phyloP scores from a whole-genome alignment of 768 basidiomycete species.

The Dendrothele bispora region DNA sequence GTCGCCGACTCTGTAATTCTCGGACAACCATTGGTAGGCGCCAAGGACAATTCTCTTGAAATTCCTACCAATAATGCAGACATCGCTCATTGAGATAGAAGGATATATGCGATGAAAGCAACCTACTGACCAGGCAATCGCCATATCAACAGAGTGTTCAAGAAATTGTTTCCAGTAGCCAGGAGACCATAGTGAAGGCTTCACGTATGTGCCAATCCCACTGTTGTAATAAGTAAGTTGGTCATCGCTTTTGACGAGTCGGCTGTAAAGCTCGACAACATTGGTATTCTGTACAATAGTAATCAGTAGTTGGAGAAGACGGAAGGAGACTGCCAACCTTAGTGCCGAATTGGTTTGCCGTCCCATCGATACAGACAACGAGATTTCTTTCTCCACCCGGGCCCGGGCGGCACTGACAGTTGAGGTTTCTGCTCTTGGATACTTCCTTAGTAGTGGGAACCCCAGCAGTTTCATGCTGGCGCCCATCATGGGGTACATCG shows the following conservation, averaged over 20 bases:
- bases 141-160: conserved; percentile 27
- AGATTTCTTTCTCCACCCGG: too few relatives aligned
- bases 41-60: conserved; percentile 31
- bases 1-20: conserved; percentile 37
- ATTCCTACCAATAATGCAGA: too few relatives aligned
- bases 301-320: not conserved
- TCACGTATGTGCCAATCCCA: conserved; percentile 36
- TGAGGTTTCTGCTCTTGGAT: too few relatives aligned
- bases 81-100: too few relatives aligned
- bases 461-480: too few relatives aligned
- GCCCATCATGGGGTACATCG: too few relatives aligned
- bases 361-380: conserved; percentile 40
- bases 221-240: conserved; percentile 43
- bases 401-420: too few relatives aligned
- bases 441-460: too few relatives aligned
- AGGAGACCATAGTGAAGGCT: conserved; percentile 14
- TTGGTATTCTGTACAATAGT: conserved; percentile 34
- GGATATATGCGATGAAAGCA: not conserved
- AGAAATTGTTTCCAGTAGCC: conserved; percentile 15
- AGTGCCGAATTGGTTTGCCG: conserved; percentile 35
- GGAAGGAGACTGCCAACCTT: conserved; percentile 20
- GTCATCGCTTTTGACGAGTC: conserved; percentile 27
- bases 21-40: conserved; percentile 42
- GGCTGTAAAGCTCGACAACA: conserved; percentile 38
- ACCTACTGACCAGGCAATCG: conserved; percentile 31